phyloP scores from a whole-genome alignment of 2,329 filamentous ascomycete species.

The Ophiostoma piceae region DNA sequence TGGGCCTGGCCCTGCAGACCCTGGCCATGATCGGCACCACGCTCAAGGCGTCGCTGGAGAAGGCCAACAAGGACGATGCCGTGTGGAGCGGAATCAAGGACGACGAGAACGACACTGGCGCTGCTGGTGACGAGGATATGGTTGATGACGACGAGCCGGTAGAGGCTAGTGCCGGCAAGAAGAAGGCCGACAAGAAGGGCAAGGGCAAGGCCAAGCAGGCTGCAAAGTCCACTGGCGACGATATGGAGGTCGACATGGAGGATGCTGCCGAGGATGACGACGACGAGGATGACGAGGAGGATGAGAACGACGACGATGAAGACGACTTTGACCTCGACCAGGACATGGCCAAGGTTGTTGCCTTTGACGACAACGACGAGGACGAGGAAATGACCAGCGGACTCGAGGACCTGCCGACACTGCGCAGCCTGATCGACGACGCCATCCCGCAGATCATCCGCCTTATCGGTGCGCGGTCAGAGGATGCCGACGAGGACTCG shows the following conservation, averaged over 20 bases:
- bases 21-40: conserved; percentile 60
- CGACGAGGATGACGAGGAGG: conserved; percentile 30
- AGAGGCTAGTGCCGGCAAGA: conserved; percentile 30
- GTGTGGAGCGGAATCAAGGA: conserved; percentile 34
- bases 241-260: conserved; percentile 37
- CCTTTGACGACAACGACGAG: conserved; percentile 37
- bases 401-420: conserved; percentile 50
- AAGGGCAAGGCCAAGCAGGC: conserved; percentile 29
- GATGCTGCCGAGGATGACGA: conserved; percentile 28
- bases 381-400: conserved; percentile 40
- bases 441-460: conserved; percentile 48
- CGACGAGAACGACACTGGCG: conserved; percentile 46
- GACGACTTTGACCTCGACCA: conserved; percentile 31
- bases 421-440: conserved; percentile 43
- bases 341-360: conserved; percentile 63
- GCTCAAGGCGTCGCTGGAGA: conserved; percentile 48
- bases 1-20: conserved; percentile 55
- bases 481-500: conserved; percentile 23
- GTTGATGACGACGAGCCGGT: conserved; percentile 35
- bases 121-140: conserved; percentile 48
- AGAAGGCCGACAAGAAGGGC: conserved; percentile 30
- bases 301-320: conserved; percentile 28
- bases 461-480: conserved; percentile 39
- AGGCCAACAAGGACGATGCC: conserved; percentile 39
- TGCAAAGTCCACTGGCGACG: conserved; percentile 29